phyloP scores from a whole-genome alignment of 2,329 filamentous ascomycete genomes.

The Metarhizium humberi region DNA sequence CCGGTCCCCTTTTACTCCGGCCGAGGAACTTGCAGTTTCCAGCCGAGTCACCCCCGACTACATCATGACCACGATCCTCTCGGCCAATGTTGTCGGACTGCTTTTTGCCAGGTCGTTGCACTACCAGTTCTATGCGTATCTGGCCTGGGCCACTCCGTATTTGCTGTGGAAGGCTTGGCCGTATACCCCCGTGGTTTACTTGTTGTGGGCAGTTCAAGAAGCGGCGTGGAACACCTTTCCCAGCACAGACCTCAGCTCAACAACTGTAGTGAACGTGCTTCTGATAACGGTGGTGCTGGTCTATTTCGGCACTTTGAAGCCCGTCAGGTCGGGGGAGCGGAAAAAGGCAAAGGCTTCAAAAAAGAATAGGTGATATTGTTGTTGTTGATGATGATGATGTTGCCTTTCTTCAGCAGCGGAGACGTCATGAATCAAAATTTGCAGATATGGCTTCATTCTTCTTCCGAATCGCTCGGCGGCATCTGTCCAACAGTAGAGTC shows the following conservation, averaged over 20 bases:
- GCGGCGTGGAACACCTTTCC: constrained; percentile 93
- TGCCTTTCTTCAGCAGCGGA: background rate
- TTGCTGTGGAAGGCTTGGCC: constrained; percentile 71
- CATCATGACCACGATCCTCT: constrained; percentile 67
- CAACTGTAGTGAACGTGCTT: constrained; percentile 60
- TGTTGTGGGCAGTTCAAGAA: constrained; percentile 70
- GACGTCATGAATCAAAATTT: background rate
- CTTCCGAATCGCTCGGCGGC: constrained; percentile 73
- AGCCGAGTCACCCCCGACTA: constrained; percentile 58
- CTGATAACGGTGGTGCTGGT: constrained; percentile 54
- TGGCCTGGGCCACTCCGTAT: constrained; percentile 82
- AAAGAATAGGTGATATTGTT: constrained; percentile 16
- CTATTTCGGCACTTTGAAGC: constrained; percentile 44
- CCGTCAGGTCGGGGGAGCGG: background rate
- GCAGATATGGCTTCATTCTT: constrained; percentile 34
- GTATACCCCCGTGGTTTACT: constrained; percentile 57
- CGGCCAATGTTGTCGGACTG: constrained; percentile 69
- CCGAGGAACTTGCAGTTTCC: constrained; percentile 48
- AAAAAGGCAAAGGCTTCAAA: constrained; percentile 17
- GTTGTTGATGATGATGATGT: background rate
- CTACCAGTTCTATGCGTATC: constrained; percentile 92
- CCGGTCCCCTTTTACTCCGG: constrained; percentile 33
- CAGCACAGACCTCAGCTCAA: constrained; percentile 52
- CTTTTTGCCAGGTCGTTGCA: constrained; percentile 82
- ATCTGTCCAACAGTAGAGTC: constrained; percentile 76